Conservation (phyloP, 805 yeast species). For the Metschnikowia chrysomelidarum region DNA sequence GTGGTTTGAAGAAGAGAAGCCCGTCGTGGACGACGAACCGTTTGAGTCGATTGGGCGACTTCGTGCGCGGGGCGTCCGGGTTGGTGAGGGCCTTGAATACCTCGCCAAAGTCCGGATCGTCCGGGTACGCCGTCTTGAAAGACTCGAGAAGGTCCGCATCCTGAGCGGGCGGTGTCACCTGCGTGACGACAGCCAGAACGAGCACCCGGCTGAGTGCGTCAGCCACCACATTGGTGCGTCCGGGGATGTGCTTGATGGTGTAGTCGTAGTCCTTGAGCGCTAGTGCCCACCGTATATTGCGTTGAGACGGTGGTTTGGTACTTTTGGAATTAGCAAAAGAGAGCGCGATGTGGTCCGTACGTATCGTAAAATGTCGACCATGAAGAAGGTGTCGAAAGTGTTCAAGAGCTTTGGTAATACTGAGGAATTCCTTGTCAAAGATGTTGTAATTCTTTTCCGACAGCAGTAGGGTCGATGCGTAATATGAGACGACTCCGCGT, state of each 20-base stretch:
- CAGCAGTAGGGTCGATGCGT: too few relatives aligned
- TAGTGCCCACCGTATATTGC: not conserved
- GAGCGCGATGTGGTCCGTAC: constrained; percentile 4
- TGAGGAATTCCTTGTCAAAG: constrained; percentile 5
- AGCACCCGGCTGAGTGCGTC: constrained; percentile 2
- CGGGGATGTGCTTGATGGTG: constrained; percentile 1
- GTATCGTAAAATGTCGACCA: constrained; percentile 5
- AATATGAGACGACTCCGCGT: too few relatives aligned
- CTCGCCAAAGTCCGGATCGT: not conserved
- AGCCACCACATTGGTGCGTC: constrained; percentile 2
- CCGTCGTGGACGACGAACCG: not conserved
- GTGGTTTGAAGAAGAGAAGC: too few relatives aligned
- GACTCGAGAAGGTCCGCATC: not conserved
- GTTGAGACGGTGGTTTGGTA: not conserved
- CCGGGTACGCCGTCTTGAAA: not conserved
- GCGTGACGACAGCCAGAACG: constrained; percentile 1
- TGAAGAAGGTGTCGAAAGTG: constrained; percentile 4
- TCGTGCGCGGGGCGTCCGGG: not conserved
- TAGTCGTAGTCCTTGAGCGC: not conserved
- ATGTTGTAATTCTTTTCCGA: too few relatives aligned
- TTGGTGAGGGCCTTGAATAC: too few relatives aligned
- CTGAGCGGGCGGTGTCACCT: not conserved
- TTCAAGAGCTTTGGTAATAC: constrained; percentile 2
- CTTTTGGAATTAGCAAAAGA: not conserved
- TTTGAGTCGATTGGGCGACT: not conserved